phyloP scores from a whole-genome alignment of 306 rosid genomes.

The Vigna reflexopilosa region DNA sequence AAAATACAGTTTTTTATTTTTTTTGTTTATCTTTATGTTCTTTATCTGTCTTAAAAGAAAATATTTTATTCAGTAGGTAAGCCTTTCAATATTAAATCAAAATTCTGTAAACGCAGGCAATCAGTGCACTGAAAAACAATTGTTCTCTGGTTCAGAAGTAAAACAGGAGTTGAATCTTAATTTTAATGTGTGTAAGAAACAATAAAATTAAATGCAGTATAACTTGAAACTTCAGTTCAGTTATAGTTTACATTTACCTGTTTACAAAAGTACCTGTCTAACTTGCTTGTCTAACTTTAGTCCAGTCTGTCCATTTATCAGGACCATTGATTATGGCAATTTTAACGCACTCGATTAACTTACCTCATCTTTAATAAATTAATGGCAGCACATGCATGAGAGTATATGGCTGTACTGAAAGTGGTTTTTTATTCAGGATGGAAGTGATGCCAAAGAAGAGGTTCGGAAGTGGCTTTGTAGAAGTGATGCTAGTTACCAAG shows the following conservation, averaged over 20 bases:
- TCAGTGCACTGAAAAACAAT: background rate
- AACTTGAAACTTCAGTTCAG: background rate
- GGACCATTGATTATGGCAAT: too few species aligned
- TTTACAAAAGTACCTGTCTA: background rate
- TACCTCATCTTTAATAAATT: conserved; percentile 15
- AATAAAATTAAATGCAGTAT: background rate
- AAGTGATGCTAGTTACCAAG: conserved; percentile 69
- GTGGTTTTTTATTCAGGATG: conserved; percentile 63
- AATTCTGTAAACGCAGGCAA: conserved; percentile 6
- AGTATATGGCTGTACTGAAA: conserved; percentile 39
- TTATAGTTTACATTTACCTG: conserved; percentile 10
- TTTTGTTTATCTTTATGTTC: background rate
- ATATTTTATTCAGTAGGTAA: conserved; percentile 6
- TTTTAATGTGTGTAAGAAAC: conserved; percentile 4
- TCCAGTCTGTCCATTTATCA: too few species aligned
- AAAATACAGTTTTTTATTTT: background rate
- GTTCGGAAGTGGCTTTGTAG: conserved; percentile 78
- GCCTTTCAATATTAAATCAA: background rate
- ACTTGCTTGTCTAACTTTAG: too few species aligned
- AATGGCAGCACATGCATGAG: conserved; percentile 22
- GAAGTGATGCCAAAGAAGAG: conserved; percentile 60
- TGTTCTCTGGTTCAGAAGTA: conserved; percentile 1
- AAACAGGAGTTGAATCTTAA: conserved; percentile 1
- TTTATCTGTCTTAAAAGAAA: conserved; percentile 1
- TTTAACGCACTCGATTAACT: conserved; percentile 14